Conservation (phyloP, 306 rosid species). For the Adenanthera pavonina region DNA sequence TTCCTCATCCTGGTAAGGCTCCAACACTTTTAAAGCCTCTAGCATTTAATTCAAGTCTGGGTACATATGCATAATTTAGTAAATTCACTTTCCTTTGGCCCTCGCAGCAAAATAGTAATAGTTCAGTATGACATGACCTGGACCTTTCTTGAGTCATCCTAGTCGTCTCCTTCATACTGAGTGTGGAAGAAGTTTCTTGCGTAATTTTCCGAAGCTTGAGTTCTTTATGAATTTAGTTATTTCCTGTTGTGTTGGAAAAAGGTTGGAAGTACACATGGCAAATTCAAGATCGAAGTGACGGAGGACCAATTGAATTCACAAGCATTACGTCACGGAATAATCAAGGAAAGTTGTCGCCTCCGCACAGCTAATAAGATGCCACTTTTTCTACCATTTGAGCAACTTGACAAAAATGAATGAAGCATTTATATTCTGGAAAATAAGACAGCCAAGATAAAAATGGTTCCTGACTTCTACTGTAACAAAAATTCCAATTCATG, state of each 20-base stretch:
- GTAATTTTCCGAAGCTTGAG: neutral
- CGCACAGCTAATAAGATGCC: neutral
- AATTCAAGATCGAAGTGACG: constrained; percentile 27
- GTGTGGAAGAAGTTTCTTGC: neutral
- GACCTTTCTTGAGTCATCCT: neutral
- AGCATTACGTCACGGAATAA: constrained; percentile 29
- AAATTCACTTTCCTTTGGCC: neutral
- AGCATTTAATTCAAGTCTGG: neutral
- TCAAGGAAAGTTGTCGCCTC: neutral
- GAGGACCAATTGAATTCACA: constrained; percentile 38
- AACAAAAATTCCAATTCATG: constrained; percentile 33
- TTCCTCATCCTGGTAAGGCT: neutral
- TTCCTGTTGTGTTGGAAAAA: constrained; percentile 1
- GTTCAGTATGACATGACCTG: neutral
- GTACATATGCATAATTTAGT: neutral
- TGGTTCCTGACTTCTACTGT: constrained; percentile 19
- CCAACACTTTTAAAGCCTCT: neutral
- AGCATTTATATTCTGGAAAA: neutral
- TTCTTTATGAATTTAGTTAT: constrained; percentile 7
- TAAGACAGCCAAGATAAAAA: constrained; percentile 1
- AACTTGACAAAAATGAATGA: neutral
- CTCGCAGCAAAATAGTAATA: neutral
- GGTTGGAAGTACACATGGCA: neutral
- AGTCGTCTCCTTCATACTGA: neutral
- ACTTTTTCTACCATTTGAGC: neutral